These are phyloP conservation scores for Aspergillus ustus DNA, from an alignment of 2,329 filamentous ascomycete genomes.

Conservation along the genomic window DNA sequence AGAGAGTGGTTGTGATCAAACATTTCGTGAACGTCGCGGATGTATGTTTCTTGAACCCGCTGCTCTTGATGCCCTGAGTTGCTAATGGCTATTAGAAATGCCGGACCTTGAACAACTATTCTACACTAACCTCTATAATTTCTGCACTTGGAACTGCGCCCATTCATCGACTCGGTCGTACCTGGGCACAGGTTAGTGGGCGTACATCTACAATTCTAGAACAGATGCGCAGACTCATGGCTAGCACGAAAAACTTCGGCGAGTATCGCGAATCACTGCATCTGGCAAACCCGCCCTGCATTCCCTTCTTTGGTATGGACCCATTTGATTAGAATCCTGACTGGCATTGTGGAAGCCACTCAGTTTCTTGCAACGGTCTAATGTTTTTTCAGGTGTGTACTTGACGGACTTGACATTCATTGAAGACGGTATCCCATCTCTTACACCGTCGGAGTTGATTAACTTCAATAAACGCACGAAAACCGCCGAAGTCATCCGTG, in stretches of 20 bases:
- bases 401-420: conserved; percentile 98
- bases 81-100: conserved; percentile 71
- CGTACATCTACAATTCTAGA: conserved; percentile 81
- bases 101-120: conserved; percentile 91
- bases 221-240: conserved; percentile 92
- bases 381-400: conserved; percentile 74
- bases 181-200: conserved; percentile 90
- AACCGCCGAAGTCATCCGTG: conserved; percentile 96
- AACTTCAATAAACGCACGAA: conserved; percentile 99
- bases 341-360: background rate
- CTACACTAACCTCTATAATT: conserved; percentile 95
- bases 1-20: conserved; percentile 95
- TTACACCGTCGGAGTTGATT: conserved; percentile 95
- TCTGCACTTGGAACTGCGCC: conserved; percentile 93
- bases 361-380: background rate
- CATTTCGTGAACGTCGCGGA: conserved; percentile 97
- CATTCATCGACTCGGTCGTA: conserved; percentile 89
- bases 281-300: conserved; percentile 92
- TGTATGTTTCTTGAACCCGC: conserved; percentile 54
- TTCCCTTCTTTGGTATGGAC: conserved; percentile 88
- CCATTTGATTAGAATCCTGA: conserved; percentile 43
- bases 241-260: conserved; percentile 96
- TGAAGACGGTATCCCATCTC: conserved; percentile 94
- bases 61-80: conserved; percentile 3
- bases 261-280: conserved; percentile 94